Percentiles rank a stretch among this genome's conserved stretches.
phyloP scores from a whole-genome alignment of 768 basidiomycete genomes.

The Mycena capillaripes region DNA sequence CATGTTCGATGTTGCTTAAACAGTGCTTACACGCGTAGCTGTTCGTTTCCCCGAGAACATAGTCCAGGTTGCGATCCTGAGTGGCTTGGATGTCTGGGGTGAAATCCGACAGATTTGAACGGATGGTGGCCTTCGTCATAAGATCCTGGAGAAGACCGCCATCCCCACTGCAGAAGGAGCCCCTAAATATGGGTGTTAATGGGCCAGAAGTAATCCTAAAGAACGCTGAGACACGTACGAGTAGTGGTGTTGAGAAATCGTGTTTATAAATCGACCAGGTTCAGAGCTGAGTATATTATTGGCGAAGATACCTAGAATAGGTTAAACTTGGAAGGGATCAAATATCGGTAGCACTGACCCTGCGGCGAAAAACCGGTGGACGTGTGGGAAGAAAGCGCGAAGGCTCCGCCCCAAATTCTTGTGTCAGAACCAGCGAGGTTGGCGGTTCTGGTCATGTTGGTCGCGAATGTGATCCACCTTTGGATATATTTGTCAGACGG shows the following conservation, averaged over 20 bases:
- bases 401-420: conserved; percentile 63
- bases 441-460: conserved; percentile 59
- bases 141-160: conserved; percentile 63
- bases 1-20: too few relatives aligned
- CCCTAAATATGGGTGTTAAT: conserved; percentile 52
- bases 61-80: conserved; percentile 60
- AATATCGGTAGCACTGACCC: too few relatives aligned
- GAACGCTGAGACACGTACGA: conserved; percentile 18
- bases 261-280: conserved; percentile 65
- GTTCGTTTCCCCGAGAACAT: conserved; percentile 76
- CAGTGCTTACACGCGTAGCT: conserved; percentile 55
- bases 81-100: conserved; percentile 68
- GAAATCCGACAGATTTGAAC: conserved; percentile 69
- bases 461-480: conserved; percentile 69
- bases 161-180: conserved; percentile 71
- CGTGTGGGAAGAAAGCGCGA: conserved; percentile 64
- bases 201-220: conserved; percentile 47
- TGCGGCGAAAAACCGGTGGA: conserved; percentile 71
- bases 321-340: too few relatives aligned
- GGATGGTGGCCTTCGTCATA: conserved; percentile 66
- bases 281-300: conserved; percentile 62
- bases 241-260: conserved; percentile 71
- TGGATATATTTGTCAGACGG: neutral
- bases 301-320: conserved; percentile 66
- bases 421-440: conserved; percentile 55